Base-by-base conservation (phyloP, 2,329 filamentous ascomycete species). In the Pleomassaria siparia region DNA sequence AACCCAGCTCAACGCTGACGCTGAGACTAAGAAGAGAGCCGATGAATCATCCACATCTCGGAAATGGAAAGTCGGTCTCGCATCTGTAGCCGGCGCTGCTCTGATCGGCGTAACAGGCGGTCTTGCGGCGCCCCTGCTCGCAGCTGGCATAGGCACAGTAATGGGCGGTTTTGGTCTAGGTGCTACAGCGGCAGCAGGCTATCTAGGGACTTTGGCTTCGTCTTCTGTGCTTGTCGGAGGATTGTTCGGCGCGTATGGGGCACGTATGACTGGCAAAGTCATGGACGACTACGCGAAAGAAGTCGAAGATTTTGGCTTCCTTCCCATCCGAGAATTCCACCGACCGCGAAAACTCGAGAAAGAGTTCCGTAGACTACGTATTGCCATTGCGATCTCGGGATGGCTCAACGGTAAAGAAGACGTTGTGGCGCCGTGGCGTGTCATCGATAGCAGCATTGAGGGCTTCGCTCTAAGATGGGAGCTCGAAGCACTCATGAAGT, bases 181-280 rank as follows among this genome's bases (percentile, higher is more conserved):
- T 15, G 80, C 85, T 1, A 85, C 85, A 2, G 84, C 86, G 18
- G 87, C 89, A 10, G 89, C 91, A 16, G 84, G 84, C 1, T 83
- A 96, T 44, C 75, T 97, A 0, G 92, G 91, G 10, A 80, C 85
- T 15, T 78, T 96, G 62, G 87, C 90, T 2, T 86, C 91, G 29
- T 94, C 87, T 52, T 83, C 86, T 4, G 81, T 94, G 13, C 76
- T 91, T 33, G 86, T 96, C 24, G 92, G 91, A 13, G 84, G 87
- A 29, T 75, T 97, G 30, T 96, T 97, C 63, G 94, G 94, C 8
- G 89, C 94, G n/a, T 96, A 95, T 64, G 88, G 88, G 35, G 85
- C 86, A 1, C 83, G 86, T 28, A 91, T 95, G 79, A 88, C 88
- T 0, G 84, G 85, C 43, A 86, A 91, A 67, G 89, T 91, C 78